Base-by-base conservation (phyloP, 441 rosid species). In the Viola pubescens region DNA sequence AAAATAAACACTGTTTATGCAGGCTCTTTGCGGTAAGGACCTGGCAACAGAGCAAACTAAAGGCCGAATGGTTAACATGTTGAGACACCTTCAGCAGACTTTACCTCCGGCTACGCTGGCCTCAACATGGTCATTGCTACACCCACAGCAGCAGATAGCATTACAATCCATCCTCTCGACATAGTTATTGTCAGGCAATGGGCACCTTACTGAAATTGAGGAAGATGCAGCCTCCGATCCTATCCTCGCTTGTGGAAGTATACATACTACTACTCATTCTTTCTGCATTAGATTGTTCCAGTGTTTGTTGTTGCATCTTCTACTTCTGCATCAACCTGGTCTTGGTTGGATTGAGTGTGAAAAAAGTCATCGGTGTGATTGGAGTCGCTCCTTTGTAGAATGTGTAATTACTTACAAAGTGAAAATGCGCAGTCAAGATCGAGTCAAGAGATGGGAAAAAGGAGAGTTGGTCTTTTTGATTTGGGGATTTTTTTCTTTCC, bases 71-170 rank as follows among this genome's bases (percentile, higher is more conserved):
- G 79, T 91, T 7, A 83, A 71, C 75, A 66, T 88, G 70, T 76
- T 87, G 73, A 81, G 87, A 73, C 91, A 89, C 73, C 96, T 92
- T 52, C 94, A 88, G 78, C 95, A 85, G 74, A 86, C 98, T 6
- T 74, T 91, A 62, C 98, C 98, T n/a, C 89, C 97, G 2, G 70
- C 85, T 16, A 80, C 96, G 12, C 74, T 91, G 78, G 95, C 97
- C 45, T 85, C 94, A 39, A 91, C 95, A 37, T 84, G 88, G 96
- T 85, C 97, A 57, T 63, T 91, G 50, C 69, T 92, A 77, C 92
- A 85, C 67, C 98, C 98, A 1, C 96, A 92, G 70, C 98, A 89
- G 58, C 97, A 87, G 76, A 80, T 86, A 48, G 94, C 95, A 4
- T 74, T 84, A 73, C 97, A 90, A 69, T 72, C 97, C 57, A 80